A percentile compares a stretch with the other conserved stretches of the same genome.
These are phyloP conservation scores for Puccinia triticina DNA, from an alignment of 1,284 basidiomycete genomes.

Conservation along the genomic window DNA sequence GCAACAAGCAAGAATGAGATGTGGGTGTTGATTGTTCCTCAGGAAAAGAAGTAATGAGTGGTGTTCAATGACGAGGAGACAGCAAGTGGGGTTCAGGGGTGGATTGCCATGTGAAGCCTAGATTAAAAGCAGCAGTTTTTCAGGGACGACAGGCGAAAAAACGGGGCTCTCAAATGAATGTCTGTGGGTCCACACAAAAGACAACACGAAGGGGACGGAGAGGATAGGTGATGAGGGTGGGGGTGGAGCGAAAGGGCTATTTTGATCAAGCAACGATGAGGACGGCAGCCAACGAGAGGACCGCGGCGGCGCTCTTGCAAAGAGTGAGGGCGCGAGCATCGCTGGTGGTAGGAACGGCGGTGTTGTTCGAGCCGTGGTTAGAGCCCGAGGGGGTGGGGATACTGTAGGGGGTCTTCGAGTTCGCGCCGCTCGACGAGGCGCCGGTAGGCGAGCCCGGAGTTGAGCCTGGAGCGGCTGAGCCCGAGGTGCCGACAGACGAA, in stretches of 20 bases:
- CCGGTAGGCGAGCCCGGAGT: not conserved
- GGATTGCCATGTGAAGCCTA: too few relatives aligned
- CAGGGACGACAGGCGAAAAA: too few relatives aligned
- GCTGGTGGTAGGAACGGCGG: not conserved
- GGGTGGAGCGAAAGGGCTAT: not conserved
- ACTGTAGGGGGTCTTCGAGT: not conserved
- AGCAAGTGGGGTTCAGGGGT: too few relatives aligned
- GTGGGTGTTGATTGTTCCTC: too few relatives aligned
- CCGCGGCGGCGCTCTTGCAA: not conserved
- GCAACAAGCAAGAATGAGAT: too few relatives aligned
- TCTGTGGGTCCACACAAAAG: too few relatives aligned
- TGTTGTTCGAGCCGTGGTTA: not conserved
- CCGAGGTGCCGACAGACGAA: not conserved
- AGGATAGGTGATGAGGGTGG: too few relatives aligned
- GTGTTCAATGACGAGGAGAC: too few relatives aligned
- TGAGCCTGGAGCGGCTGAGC: not conserved
- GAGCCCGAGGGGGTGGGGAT: not conserved
- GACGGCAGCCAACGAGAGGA: not conserved
- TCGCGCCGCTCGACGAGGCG: not conserved
- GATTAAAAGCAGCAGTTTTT: too few relatives aligned
- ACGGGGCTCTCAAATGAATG: too few relatives aligned
- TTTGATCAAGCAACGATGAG: not conserved
- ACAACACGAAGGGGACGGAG: too few relatives aligned
- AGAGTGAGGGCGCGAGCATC: not conserved
- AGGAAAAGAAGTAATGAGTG: too few relatives aligned